Conservation (phyloP, 108 stramenopile genomes). For the Heterococcus sp. region DNA sequence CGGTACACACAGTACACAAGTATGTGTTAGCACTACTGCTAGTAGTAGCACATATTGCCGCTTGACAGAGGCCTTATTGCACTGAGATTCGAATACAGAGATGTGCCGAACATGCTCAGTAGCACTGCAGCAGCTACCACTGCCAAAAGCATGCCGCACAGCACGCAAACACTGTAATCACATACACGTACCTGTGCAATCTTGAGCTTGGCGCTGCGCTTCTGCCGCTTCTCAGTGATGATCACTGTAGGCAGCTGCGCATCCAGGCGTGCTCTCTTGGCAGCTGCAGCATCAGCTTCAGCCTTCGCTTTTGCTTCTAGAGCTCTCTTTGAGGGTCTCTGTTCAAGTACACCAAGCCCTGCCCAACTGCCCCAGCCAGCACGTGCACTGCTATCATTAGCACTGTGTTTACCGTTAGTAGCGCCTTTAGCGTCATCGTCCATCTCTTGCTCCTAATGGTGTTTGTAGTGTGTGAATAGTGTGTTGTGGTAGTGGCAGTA, state of each 20-base stretch:
- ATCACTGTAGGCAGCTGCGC: constrained; percentile 77
- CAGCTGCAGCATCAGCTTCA: constrained; percentile 57
- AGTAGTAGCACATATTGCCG: neutral
- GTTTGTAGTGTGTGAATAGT: too few relatives aligned
- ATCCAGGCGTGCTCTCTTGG: constrained; percentile 67
- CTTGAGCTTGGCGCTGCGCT: constrained; percentile 67
- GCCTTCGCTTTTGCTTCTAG: neutral
- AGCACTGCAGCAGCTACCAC: too few relatives aligned
- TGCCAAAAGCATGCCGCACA: neutral
- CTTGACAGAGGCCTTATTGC: too few relatives aligned
- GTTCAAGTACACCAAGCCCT: constrained; percentile 12
- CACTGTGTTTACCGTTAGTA: too few relatives aligned
- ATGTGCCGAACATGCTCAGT: too few relatives aligned
- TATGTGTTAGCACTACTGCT: constrained; percentile 41
- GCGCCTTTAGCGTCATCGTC: too few relatives aligned
- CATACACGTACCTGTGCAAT: neutral
- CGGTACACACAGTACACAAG: constrained; percentile 72
- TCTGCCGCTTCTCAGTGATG: constrained; percentile 85
- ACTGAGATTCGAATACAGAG: too few relatives aligned
- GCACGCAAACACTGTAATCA: neutral
- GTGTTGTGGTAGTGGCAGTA: too few relatives aligned
- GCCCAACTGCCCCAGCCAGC: constrained; percentile 44
- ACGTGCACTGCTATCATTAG: constrained; percentile 2
- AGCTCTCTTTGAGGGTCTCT: constrained; percentile 1
- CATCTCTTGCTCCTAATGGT: too few relatives aligned